phyloP scores from a whole-genome alignment of 805 yeast species.

The Kodamaea neixiangensis region DNA sequence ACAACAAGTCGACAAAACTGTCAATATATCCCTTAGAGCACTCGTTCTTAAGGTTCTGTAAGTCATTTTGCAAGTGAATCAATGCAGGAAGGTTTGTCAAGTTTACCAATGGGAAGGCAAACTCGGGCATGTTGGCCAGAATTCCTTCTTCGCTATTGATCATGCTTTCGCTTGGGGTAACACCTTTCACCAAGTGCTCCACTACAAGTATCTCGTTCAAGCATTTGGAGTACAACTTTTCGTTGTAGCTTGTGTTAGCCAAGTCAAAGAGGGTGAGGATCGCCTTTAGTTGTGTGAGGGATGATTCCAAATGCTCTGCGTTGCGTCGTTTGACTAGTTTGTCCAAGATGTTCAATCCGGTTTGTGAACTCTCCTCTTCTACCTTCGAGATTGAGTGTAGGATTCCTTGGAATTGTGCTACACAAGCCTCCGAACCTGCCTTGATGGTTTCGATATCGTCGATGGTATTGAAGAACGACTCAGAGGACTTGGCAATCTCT shows the following conservation, averaged over 20 bases:
- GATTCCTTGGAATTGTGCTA: constrained; percentile 49
- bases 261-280: constrained; percentile 25
- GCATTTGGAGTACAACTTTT: constrained; percentile 53
- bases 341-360: constrained; percentile 52
- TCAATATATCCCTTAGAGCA: constrained; percentile 70
- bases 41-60: constrained; percentile 57
- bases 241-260: constrained; percentile 44
- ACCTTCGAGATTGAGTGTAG: constrained; percentile 44
- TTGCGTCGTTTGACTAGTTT: constrained; percentile 56
- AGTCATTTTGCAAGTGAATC: constrained; percentile 48
- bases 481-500: constrained; percentile 83
- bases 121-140: constrained; percentile 20
- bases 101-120: constrained; percentile 38
- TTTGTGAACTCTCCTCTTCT: constrained; percentile 50
- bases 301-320: constrained; percentile 62
- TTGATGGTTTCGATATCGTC: constrained; percentile 73
- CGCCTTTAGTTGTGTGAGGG: constrained; percentile 54
- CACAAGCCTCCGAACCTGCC: constrained; percentile 51
- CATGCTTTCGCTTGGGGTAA: constrained; percentile 14
- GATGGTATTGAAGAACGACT: constrained; percentile 80
- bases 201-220: constrained; percentile 58
- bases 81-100: constrained; percentile 53
- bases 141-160: constrained; percentile 14
- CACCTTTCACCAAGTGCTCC: constrained; percentile 60
- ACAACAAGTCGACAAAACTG: constrained; percentile 54